Conservation (phyloP, 129 eudicot genomes). For the Helichrysum umbraculigerum region DNA sequence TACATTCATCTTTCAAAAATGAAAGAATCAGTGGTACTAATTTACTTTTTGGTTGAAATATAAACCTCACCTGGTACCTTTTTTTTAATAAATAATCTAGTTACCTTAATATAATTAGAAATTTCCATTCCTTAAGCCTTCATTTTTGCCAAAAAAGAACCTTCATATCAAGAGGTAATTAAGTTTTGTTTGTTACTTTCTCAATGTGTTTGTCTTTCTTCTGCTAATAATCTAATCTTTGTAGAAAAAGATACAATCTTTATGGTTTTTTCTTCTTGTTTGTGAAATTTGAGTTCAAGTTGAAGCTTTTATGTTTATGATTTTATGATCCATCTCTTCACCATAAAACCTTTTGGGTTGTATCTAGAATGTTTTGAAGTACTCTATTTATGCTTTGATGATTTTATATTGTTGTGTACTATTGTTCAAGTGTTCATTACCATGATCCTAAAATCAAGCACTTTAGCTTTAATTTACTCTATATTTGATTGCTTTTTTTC, state of each 20-base stretch:
- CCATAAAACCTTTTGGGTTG: conserved; percentile 6
- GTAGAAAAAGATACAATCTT: conserved; percentile 13
- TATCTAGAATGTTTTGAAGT: conserved; percentile 7
- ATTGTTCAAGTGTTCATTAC: conserved; percentile 26
- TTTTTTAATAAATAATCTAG: conserved; percentile 12
- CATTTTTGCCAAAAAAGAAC: not conserved
- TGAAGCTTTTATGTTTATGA: conserved; percentile 27
- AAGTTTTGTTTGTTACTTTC: not conserved
- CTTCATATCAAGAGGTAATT: conserved; percentile 11
- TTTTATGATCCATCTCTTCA: conserved; percentile 33
- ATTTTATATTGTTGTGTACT: conserved; percentile 19
- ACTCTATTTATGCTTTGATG: conserved; percentile 14
- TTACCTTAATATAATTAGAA: not conserved
- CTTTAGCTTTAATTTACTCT: conserved; percentile 24
- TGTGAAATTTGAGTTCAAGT: conserved; percentile 11
- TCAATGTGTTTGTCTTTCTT: conserved; percentile 20
- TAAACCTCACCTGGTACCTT: conserved; percentile 54
- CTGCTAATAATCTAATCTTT: not conserved
- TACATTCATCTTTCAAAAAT: conserved; percentile 26
- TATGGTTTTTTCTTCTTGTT: not conserved
- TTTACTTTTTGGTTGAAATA: conserved; percentile 43
- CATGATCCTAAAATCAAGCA: conserved; percentile 34
- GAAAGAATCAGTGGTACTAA: conserved; percentile 17
- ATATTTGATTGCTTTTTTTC: not conserved
- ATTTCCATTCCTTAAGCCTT: not conserved